Conservation (phyloP, 352 stramenopile species). For the Thraustotheca clavata region DNA sequence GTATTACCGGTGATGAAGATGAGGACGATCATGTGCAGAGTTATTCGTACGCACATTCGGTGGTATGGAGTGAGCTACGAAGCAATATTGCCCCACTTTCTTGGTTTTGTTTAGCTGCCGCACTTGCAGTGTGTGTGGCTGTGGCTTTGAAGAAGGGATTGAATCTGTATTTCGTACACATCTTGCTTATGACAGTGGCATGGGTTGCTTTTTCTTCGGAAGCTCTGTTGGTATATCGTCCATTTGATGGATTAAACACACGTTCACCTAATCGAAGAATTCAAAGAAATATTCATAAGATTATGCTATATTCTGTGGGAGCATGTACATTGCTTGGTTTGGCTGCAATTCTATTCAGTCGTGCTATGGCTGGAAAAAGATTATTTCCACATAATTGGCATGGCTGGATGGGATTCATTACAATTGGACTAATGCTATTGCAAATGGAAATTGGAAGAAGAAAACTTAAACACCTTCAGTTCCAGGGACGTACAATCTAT, state of each 20-base stretch:
- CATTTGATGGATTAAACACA: conserved; percentile 9
- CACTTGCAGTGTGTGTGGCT: neutral
- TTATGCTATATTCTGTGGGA: conserved; percentile 3
- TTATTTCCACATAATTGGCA: conserved; percentile 14
- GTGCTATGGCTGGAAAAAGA: conserved; percentile 5
- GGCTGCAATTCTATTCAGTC: conserved; percentile 10
- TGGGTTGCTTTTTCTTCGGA: conserved; percentile 20
- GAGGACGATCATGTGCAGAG: neutral
- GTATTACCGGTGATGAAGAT: neutral
- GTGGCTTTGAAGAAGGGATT: neutral
- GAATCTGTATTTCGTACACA: conserved; percentile 10
- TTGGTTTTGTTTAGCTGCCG: neutral
- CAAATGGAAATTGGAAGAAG: conserved; percentile 7
- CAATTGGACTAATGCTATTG: conserved; percentile 8
- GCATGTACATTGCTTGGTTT: conserved; percentile 6
- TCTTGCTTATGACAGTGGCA: conserved; percentile 4
- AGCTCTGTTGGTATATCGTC: conserved; percentile 13
- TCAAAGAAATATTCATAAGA: conserved; percentile 19
- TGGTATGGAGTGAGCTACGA: conserved; percentile 8
- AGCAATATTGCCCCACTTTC: conserved; percentile 14
- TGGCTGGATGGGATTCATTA: conserved; percentile 4
- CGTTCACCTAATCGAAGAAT: conserved; percentile 17
- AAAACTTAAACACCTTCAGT: conserved; percentile 12
- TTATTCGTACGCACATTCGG: neutral
- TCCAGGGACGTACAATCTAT: conserved; percentile 11